Base-by-base conservation (phyloP, 2,329 filamentous ascomycete genomes). In the Penicillium carneum region DNA sequence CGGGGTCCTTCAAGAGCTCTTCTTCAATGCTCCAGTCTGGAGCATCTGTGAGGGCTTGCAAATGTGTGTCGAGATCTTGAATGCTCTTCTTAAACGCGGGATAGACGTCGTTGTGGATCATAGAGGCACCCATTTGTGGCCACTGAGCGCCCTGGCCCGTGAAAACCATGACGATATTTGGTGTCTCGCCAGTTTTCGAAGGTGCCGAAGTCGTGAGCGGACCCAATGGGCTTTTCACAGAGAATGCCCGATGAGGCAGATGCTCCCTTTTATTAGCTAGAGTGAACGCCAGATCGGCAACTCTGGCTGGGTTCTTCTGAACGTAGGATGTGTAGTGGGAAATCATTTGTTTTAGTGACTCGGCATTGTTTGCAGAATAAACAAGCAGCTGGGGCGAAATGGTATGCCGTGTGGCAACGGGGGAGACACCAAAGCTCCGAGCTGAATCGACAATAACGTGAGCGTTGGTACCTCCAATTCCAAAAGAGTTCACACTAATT, bases 81-180 rank as follows among this genome's bases (percentile, higher is more conserved):
- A 68, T 63, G 6, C 12, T 57, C 4, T 47, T 31, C 2, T 38
- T 41, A 47, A 66, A 62, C 0, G 29, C 5, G 6, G 42, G n/a
- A 34, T 46, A 47, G n/a, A 6, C 11, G 3, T 8, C 0, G 12
- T 16, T 57, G 2, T 43, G 38, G 16, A 62, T 20, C 26, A 71
- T 47, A 2, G 55, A 33, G 3, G 31, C 16, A 2, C 64, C 69
- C 69, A 71, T 72, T 18, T 57, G 31, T 3, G 64, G 42, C 69
- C 69, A 72, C 20, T 72, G 70, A 1, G 70, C 69, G 0, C 70
- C 70, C 33, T 71, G 69, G 1, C 69, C 69, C 1, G 67, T 71
- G 18, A 70, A 70, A 0, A 65, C 52, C 23, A 67, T 65, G 9
- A 46, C 53, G 2, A 65, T 38, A 0, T 39, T 38, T 6, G 53